These are phyloP conservation scores for Xylariaceae sp. DNA, from an alignment of 2,329 filamentous ascomycete species.

Conservation along the genomic window DNA sequence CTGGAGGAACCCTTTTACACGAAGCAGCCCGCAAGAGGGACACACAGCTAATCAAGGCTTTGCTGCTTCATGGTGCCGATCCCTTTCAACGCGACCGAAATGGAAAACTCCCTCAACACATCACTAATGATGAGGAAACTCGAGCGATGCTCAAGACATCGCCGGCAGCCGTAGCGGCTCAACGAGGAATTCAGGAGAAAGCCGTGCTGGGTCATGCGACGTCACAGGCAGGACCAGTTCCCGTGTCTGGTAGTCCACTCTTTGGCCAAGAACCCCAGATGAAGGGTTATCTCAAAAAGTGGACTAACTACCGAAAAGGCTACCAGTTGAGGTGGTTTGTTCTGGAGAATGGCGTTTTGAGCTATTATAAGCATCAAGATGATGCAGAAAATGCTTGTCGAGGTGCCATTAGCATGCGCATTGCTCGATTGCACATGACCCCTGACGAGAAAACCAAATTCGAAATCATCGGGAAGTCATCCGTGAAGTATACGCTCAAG, in stretches of 20 bases:
- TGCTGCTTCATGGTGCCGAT: constrained; percentile 90
- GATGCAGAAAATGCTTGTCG: constrained; percentile 94
- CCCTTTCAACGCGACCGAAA: constrained; percentile 92
- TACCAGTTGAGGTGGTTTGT: constrained; percentile 98
- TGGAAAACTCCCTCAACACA: constrained; percentile 91
- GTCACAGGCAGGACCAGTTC: constrained; percentile 48
- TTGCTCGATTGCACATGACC: constrained; percentile 92
- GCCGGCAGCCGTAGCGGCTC: constrained; percentile 87
- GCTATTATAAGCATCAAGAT: constrained; percentile 99
- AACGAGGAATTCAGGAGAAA: constrained; percentile 94
- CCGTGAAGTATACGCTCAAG: constrained; percentile 96
- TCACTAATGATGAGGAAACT: constrained; percentile 90
- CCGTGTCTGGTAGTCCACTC: constrained; percentile 53
- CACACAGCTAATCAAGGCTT: constrained; percentile 77
- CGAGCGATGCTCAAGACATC: constrained; percentile 87
- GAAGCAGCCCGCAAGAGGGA: constrained; percentile 89
- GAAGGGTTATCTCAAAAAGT: constrained; percentile 98
- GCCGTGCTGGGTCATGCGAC: constrained; percentile 77
- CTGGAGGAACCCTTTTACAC: constrained; percentile 88
- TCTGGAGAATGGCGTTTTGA: constrained; percentile 91
- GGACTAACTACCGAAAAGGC: constrained; percentile 97
- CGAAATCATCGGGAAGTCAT: constrained; percentile 96
- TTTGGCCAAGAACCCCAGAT: constrained; percentile 90
- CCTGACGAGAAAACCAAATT: constrained; percentile 96
- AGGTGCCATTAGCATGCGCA: constrained; percentile 97